These are phyloP conservation scores for Myxozyma neglecta DNA, from an alignment of 805 yeast species.

Conservation along the genomic window DNA sequence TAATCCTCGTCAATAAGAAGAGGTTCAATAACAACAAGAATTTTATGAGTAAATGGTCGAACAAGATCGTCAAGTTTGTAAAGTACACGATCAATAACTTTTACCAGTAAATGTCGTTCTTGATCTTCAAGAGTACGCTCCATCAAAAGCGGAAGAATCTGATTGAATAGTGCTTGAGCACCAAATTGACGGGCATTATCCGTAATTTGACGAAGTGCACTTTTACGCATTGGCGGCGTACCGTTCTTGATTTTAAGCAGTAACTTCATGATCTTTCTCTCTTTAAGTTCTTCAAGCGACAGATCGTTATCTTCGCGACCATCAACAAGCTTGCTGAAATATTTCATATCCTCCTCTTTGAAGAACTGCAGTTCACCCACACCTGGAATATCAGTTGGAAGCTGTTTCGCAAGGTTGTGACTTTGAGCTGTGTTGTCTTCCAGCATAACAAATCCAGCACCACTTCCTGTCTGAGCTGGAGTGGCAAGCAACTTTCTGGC, in stretches of 20 bases:
- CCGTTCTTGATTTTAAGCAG: conserved; percentile 79
- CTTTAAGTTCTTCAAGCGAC: conserved; percentile 56
- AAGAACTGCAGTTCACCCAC: conserved; percentile 65
- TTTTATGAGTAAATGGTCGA: conserved; percentile 70
- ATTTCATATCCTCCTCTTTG: conserved; percentile 67
- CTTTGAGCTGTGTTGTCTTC: conserved; percentile 46
- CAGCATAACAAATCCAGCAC: conserved; percentile 51
- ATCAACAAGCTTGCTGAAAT: conserved; percentile 62
- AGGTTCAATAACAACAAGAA: conserved; percentile 75
- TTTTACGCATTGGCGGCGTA: conserved; percentile 62
- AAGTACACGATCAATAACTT: conserved; percentile 68
- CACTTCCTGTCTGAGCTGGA: conserved; percentile 28
- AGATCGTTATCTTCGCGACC: conserved; percentile 40
- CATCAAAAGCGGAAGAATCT: conserved; percentile 70
- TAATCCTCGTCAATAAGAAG: conserved; percentile 75
- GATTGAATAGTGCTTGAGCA: conserved; percentile 64
- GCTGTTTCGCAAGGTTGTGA: conserved; percentile 35
- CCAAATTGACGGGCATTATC: conserved; percentile 67
- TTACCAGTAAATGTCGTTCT: conserved; percentile 79
- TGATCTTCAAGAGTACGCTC: conserved; percentile 74
- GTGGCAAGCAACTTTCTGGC: conserved; percentile 43
- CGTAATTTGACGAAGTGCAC: conserved; percentile 63
- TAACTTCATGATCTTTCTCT: conserved; percentile 60
- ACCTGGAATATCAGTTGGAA: conserved; percentile 60
- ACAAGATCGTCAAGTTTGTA: conserved; percentile 63